Base-by-base conservation (phyloP, 2,329 filamentous ascomycete species). In the Epichloe sylvatica region DNA sequence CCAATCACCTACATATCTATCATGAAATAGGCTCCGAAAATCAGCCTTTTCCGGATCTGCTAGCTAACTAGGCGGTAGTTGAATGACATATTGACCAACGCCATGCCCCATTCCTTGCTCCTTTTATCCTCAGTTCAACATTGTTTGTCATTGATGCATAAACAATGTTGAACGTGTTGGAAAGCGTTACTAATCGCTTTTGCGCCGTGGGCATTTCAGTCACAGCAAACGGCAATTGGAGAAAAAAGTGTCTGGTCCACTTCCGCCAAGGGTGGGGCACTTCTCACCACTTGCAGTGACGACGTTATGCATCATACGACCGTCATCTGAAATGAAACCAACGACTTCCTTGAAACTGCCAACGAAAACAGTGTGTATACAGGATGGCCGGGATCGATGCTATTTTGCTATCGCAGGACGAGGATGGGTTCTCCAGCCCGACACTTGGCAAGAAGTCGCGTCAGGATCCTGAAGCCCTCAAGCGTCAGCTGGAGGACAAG, bases 401-500 rank as follows among this genome's bases (percentile, higher is more conserved):
- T 46, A 59, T 69, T 50, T 57, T 69, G n/a, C 51, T 58, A 23
- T 55, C 54, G 42, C 58, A 64, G 53, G 54, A 58, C n/a, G 52
- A 55, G 30, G 54, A 50, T 34, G 55, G 48, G 21, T 41, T 46
- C 42, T 39, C 42, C 45, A 19, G 48, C 49, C 52, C 13, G 9
- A n/a, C 15, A n/a, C 15, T 36, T 25, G 30, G 39, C 47, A 49
- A 49, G 9, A 55, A 54, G 4, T 46, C 43, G 12, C 39, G 49
- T 17, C 62, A 74, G 65, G 73, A 75, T 66, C 73, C 75, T 38
- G 72, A 80, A n/a, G 74, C 75, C 34, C 70, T 91, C 52, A 86
- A 86, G 66, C 70, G 71, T 43, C 75, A 81, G 53, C 75, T 97
- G 5, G 88, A 94, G 67, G 62, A 75, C 49, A 81, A 85, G 44